These are phyloP conservation scores for Tulasnella sp. DNA, from an alignment of 768 basidiomycete species.

Conservation along the genomic window DNA sequence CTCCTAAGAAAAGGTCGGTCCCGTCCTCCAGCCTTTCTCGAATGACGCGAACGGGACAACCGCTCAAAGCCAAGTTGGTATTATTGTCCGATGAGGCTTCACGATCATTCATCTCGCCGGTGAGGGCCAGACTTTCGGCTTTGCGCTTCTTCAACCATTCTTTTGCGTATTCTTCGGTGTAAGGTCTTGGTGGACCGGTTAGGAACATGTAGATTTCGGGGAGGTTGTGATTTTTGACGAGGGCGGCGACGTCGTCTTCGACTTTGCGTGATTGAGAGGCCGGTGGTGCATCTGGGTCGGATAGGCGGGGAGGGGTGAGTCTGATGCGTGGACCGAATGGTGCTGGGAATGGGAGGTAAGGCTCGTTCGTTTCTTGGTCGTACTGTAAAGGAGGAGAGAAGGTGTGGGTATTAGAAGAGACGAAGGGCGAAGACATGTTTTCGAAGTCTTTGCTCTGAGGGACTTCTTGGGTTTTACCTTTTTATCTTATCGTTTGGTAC, in stretches of 20 bases:
- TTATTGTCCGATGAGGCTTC: too few species aligned
- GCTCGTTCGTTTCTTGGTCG: conserved; percentile 43
- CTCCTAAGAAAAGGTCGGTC: conserved; percentile 51
- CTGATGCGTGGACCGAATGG: conserved; percentile 51
- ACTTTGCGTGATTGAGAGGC: too few species aligned
- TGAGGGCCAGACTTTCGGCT: conserved; percentile 34
- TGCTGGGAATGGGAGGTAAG: conserved; percentile 51
- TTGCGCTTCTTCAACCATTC: conserved; percentile 39
- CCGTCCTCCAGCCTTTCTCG: conserved; percentile 56
- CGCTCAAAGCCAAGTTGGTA: conserved; percentile 40
- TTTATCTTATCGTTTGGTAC: background rate
- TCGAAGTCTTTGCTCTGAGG: too few species aligned
- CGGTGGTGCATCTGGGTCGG: background rate
- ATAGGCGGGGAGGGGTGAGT: conserved; percentile 53
- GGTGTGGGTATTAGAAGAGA: background rate
- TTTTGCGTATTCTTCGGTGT: conserved; percentile 43
- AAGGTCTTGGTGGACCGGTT: conserved; percentile 52
- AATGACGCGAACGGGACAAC: conserved; percentile 49
- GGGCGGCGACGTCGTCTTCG: conserved; percentile 38
- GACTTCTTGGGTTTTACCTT: background rate
- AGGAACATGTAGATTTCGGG: conserved; percentile 45
- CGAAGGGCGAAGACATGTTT: conserved; percentile 14
- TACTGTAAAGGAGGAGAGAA: conserved; percentile 12
- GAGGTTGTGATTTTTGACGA: conserved; percentile 50
- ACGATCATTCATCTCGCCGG: conserved; percentile 34